These are phyloP conservation scores for Daldinia bambusicola DNA, from an alignment of 495 filamentous ascomycete species.

Conservation along the genomic window DNA sequence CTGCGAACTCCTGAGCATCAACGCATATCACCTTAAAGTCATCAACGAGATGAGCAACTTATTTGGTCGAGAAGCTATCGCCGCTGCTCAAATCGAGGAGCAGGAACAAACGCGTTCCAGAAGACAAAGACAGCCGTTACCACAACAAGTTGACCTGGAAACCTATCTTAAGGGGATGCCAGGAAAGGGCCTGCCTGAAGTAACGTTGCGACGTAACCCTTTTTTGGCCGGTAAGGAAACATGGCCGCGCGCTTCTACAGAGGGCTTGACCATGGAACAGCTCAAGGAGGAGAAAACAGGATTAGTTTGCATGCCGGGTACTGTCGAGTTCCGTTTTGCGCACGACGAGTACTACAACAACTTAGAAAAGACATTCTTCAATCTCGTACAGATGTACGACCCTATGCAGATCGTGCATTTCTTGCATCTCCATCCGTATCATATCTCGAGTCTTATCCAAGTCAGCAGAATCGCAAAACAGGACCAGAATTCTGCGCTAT, in stretches of 20 bases:
- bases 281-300: slow-evolving; percentile 57
- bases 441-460: slow-evolving; percentile 91
- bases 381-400: slow-evolving; percentile 83
- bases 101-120: slow-evolving; percentile 55
- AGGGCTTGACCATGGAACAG: slow-evolving; percentile 85
- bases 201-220: slow-evolving; percentile 77
- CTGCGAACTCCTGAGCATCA: slow-evolving; percentile 74
- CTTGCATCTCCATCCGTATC: slow-evolving; percentile 67
- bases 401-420: slow-evolving; percentile 68
- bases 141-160: slow-evolving; percentile 71
- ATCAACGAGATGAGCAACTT: slow-evolving; percentile 92
- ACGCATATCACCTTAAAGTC: slow-evolving; percentile 82
- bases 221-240: slow-evolving; percentile 91
- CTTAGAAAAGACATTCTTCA: slow-evolving; percentile 79
- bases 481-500: slow-evolving; percentile 82
- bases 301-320: slow-evolving; percentile 45
- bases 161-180: slow-evolving; percentile 73
- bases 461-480: slow-evolving; percentile 92
- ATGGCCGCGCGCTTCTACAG: slow-evolving; percentile 84
- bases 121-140: slow-evolving; percentile 60
- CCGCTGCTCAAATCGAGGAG: slow-evolving; percentile 67
- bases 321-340: slow-evolving; percentile 75
- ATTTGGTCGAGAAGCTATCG: slow-evolving; percentile 84
- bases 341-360: slow-evolving; percentile 81
- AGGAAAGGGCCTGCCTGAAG: slow-evolving; percentile 71